Base-by-base conservation (phyloP, 768 basidiomycete species). In the Tulasnella sp. region DNA sequence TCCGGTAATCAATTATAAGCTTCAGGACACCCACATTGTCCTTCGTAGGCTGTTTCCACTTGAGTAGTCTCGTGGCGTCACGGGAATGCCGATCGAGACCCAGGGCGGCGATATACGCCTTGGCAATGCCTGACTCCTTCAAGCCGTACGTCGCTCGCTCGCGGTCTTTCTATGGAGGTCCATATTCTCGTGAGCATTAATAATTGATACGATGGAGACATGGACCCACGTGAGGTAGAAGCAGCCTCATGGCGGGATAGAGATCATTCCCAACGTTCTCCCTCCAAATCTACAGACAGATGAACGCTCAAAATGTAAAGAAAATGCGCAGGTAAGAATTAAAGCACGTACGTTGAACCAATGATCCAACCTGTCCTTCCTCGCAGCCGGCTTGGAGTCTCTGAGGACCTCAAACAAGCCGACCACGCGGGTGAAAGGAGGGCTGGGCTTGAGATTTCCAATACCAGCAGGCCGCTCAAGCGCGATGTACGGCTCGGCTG, bases 41-140 rank as follows among this genome's bases (percentile, higher is more conserved):
- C 44, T 89, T 89, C 1, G 86, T 86, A 0, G 92, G 92, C 74
- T 85, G 88, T 82, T 91, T 98, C 97, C 97, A 98, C 75, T 96
- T 90, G 62, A 90, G 80, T 59, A 99, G 81, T 44, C 91, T 86
- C 64, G 90, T 84, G 0, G 93, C 90, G 77, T 95, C 93, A 7
- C 88, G 88, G 71, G 93, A 90, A 77, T 87, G 87, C 78, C 81
- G 86, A 42, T 90, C 90, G 2, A 99, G 83, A 1, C 92, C 92
- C 40, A 98, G 90, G 2, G 95, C 85, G 74, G 90, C 89, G 81
- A 96, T 93, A 78, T 95, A 97, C 11, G 87, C 88, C 80, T 95
- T 98, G 5, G 95, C 95, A 2, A 99, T 82, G 78, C 91, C 92
- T 81, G 91, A 91, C 82, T 99, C 97, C 79, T 99, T 99, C 75